Base-by-base conservation (phyloP, 1,139 yeast species). In the Diutina pseudorugosa region DNA sequence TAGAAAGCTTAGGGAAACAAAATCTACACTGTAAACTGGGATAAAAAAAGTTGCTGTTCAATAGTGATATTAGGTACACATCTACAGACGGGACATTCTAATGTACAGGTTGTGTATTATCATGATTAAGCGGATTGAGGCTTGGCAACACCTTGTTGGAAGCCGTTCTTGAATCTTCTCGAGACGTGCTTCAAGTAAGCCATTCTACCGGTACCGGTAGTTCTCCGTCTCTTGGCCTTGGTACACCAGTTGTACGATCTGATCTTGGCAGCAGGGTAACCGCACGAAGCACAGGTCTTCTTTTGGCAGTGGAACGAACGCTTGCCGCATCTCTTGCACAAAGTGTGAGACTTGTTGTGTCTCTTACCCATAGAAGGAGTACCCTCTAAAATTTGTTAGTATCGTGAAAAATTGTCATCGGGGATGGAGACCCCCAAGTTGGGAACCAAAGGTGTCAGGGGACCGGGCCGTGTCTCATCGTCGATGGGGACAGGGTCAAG, bases 141-240 rank as follows among this genome's bases (percentile, higher is more conserved):
- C 71, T 76, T 77, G 67, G 76, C 79, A 74, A 90, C 90, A 27
- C 49, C 49, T 66, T 93, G 73, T 80, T 89, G 97, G 96, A 93
- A 93, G 73, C 93, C 95, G 83, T 93, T 91, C 87, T 90, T 89
- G 86, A 91, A 93, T 82, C 91, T 88, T 83, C 97, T 89, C 67
- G 94, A 77, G 68, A 93, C 96, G 78, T 83, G 85, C 83, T 91
- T 93, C 77, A 94, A 84, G 89, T 93, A 83, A 76, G 93, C 81
- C 95, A 90, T 90, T 82, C 99, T 95, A 77, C 99, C 99, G 75
- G 98, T 85, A 82, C 99, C 99, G 66, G 98, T 91, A 68, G 99
- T 93, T 79, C 88, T 86, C 88, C 99, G 90, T 89, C 98, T 89
- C 86, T 91, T 89, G 71, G 98, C 96, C 87, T 93, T 93, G 65